Evolutionary conservation across 257 asterid genomes (phyloP), one percentile per base, ranked within the genome.

Genomic region (Nicotiana benthamiana): DNA sequence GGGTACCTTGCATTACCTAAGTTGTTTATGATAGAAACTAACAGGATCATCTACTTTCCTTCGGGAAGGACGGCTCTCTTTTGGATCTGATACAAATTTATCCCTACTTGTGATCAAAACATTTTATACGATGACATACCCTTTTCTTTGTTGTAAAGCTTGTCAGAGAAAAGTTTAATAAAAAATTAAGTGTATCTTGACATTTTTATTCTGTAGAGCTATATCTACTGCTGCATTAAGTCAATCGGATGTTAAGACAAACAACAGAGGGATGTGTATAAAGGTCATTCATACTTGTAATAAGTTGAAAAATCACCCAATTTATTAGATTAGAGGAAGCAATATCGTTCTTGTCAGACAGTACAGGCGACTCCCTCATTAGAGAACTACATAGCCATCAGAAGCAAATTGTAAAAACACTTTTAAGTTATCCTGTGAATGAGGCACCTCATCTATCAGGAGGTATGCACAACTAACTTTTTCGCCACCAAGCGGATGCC

Each of bases 401-500:
- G 40, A 26, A 72, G 78, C 40, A 46, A 72, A 72, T 72, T 72
- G 36, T 48, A 72, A 72, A 32, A 3, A 46, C 16, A 20, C 11
- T 22, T n/a, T n/a, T 43, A 70, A 7, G 15, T 70, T 46, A 70
- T 70, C 30, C 1, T 5, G 28, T 70, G 13, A 28, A 72, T 54
- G 24, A 22, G 59, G 46, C 66, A 28, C 22, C 57, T 79, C 43
- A 28, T 72, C 68, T 7, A 77, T 86, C 84, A 87, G 79, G 82
- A 83, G 53, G 90, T 77, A 81, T 84, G 93, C 70, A 96, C 48
- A 16, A 92, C 67, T 86, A 96, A 84, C 86, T 87, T 93, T 82
- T 88, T 93, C 1, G 97, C 97, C 75, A 94, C 97, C 83, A 93
- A 84, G 11, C 97, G 89, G 75, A 96, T 84, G 54, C 99, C 99